Evolutionary conservation across 257 asterid species (phyloP).

Genomic region (Solanum paucissectum): DNA sequence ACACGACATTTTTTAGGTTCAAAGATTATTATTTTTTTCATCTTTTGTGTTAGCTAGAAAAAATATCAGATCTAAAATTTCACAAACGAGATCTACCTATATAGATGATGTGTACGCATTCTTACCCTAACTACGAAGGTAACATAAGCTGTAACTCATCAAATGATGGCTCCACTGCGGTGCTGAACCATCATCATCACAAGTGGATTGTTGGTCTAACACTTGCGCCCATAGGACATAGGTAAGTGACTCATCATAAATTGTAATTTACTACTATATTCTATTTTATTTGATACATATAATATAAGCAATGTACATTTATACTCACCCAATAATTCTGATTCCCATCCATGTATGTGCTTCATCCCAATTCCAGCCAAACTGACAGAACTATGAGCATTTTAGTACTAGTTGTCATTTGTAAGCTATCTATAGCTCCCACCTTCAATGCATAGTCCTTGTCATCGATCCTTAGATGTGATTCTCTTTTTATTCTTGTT

Average conservation of each 20-base stretch:
- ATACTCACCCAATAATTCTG: not conserved
- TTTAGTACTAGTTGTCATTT: not conserved
- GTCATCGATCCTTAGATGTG: not conserved
- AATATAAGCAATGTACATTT: not conserved
- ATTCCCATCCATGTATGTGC: not conserved
- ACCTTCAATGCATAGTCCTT: not conserved
- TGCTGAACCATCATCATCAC: not conserved
- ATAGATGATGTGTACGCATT: not conserved
- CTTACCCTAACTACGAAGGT: too few relatives aligned
- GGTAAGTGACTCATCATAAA: not conserved
- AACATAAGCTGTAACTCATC: not conserved
- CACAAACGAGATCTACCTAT: too few relatives aligned
- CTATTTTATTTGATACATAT: not conserved
- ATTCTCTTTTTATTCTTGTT: not conserved
- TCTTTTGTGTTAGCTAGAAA: too few relatives aligned
- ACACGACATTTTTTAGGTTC: too few relatives aligned
- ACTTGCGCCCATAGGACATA: not conserved
- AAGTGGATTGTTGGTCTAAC: not conserved
- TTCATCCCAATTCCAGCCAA: not conserved
- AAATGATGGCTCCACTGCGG: not conserved
- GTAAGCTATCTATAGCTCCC: not conserved
- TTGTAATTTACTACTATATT: not conserved
- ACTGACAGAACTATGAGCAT: not conserved
- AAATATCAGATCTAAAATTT: too few relatives aligned
- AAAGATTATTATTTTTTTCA: too few relatives aligned